Evolutionary conservation across 495 filamentous ascomycete species (phyloP).

Genomic region (Penicillium malachiteum): DNA sequence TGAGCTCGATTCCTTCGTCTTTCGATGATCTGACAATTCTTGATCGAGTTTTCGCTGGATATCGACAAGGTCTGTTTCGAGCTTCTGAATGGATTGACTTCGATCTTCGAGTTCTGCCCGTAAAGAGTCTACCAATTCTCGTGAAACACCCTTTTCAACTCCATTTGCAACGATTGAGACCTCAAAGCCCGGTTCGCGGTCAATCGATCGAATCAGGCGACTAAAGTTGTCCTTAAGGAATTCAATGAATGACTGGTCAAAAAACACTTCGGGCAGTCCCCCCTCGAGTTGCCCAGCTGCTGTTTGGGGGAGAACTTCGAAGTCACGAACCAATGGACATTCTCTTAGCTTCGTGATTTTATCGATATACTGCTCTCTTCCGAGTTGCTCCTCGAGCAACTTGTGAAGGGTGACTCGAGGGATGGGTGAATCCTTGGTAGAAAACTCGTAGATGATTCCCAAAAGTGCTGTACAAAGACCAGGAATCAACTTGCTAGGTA

Average conservation of each 20-base stretch:
- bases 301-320: conserved; percentile 79
- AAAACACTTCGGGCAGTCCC: conserved; percentile 77
- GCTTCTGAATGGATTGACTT: conserved; percentile 62
- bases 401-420: conserved; percentile 78
- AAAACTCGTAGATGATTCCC: conserved; percentile 94
- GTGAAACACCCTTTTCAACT: conserved; percentile 77
- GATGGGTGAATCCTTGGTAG: conserved; percentile 92
- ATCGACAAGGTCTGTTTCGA: conserved; percentile 64
- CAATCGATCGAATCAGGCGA: conserved; percentile 79
- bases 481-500: conserved; percentile 63
- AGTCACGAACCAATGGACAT: conserved; percentile 83
- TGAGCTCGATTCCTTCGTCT: conserved; percentile 64
- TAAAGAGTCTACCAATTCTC: conserved; percentile 79
- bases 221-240: conserved; percentile 96
- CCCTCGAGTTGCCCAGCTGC: conserved; percentile 53
- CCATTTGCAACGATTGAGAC: conserved; percentile 75
- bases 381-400: conserved; percentile 74
- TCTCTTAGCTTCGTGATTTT: conserved; percentile 75
- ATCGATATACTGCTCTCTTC: conserved; percentile 86
- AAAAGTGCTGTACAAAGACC: conserved; percentile 82
- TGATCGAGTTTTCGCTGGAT: conserved; percentile 70
- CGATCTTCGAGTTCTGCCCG: conserved; percentile 74
- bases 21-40: conserved; percentile 72
- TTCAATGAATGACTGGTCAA: conserved; percentile 84
- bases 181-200: conserved; percentile 86